phyloP scores from a whole-genome alignment of 2,329 filamentous ascomycete species.

The Aspergillus pseudoglaucus region DNA sequence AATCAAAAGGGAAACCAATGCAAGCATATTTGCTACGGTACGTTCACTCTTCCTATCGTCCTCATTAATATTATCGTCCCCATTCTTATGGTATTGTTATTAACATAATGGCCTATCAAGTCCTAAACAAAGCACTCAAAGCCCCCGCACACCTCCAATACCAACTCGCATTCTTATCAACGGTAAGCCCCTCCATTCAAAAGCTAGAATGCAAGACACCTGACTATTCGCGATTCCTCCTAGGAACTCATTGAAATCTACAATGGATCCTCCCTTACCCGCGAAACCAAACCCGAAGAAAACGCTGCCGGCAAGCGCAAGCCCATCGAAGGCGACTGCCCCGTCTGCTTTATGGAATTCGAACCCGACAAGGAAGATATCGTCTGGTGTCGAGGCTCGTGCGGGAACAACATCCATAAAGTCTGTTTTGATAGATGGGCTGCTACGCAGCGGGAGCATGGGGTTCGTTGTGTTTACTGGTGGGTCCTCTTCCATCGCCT shows the following conservation, averaged over 20 bases:
- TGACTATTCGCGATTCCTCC: background rate
- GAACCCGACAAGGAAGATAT: constrained; percentile 41
- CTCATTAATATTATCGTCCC: background rate
- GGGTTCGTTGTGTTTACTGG: constrained; percentile 43
- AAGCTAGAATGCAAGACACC: background rate
- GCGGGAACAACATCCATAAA: constrained; percentile 59
- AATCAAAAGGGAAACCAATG: constrained; percentile 52
- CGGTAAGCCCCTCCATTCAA: constrained; percentile 20
- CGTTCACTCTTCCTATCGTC: constrained; percentile 6
- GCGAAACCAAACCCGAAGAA: constrained; percentile 29
- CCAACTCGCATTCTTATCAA: constrained; percentile 54
- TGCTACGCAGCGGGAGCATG: constrained; percentile 23
- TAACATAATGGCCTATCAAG: constrained; percentile 27
- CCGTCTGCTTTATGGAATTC: constrained; percentile 56
- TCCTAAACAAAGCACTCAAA: constrained; percentile 53
- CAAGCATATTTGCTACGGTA: constrained; percentile 57
- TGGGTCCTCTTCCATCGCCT: constrained; percentile 13
- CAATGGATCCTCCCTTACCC: constrained; percentile 45
- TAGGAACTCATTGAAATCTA: constrained; percentile 53
- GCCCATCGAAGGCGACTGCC: constrained; percentile 55
- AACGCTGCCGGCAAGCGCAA: constrained; percentile 48
- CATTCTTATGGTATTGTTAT: constrained; percentile 2
- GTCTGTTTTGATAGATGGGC: constrained; percentile 52
- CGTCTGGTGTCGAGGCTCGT: constrained; percentile 54
- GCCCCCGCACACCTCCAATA: constrained; percentile 51